Evolutionary conservation across 768 basidiomycete genomes (phyloP).

Genomic region (Mrakia hoshinonis): DNA sequence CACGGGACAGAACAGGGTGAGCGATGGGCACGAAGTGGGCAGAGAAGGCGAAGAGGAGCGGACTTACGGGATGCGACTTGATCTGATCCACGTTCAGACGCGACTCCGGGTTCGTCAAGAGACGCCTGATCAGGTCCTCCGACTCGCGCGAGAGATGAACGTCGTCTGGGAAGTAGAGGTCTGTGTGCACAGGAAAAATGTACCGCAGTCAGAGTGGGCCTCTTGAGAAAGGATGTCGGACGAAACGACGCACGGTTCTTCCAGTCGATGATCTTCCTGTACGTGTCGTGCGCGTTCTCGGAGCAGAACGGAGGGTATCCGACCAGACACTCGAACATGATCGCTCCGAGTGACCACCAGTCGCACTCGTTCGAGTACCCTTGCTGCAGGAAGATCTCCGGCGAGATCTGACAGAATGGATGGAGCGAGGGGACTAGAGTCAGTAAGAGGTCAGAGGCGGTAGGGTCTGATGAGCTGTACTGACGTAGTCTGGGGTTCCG

Average conservation of each 20-base stretch:
- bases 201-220: neutral
- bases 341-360: conserved; percentile 98
- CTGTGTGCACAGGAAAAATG: neutral
- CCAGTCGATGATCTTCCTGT: conserved; percentile 97
- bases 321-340: conserved; percentile 96
- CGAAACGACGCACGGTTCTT: conserved; percentile 44
- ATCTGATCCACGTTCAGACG: conserved; percentile 76
- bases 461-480: conserved; percentile 13
- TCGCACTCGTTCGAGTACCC: conserved; percentile 99
- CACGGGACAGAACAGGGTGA: neutral
- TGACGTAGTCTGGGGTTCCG: conserved; percentile 77
- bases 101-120: conserved; percentile 75
- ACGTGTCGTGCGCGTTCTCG: conserved; percentile 93
- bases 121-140: conserved; percentile 72
- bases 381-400: conserved; percentile 90
- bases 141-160: conserved; percentile 84
- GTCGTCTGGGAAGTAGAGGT: conserved; percentile 84
- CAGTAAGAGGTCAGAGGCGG: conserved; percentile 1
- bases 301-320: conserved; percentile 97
- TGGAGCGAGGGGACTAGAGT: neutral
- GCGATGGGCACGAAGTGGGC: conserved; percentile 39
- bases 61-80: conserved; percentile 83
- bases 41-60: conserved; percentile 23
- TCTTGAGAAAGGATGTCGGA: too few relatives aligned
- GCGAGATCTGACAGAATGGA: conserved; percentile 54